A percentile compares a stretch with the other conserved stretches of the same genome.
Evolutionary conservation across 768 basidiomycete genomes (phyloP).

Genomic region (Pholiota molesta): DNA sequence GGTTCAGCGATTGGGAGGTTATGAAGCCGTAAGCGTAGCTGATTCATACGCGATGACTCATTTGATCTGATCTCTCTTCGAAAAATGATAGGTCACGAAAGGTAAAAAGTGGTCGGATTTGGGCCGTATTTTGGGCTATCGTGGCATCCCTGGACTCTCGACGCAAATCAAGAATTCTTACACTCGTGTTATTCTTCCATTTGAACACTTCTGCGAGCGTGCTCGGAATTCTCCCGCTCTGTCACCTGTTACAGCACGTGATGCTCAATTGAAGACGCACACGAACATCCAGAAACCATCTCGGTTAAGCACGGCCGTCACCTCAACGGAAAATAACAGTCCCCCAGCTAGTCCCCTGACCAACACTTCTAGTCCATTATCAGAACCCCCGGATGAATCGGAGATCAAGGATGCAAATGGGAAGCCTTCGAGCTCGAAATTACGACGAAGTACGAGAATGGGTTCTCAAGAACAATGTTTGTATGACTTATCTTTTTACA

Average conservation of each 20-base stretch:
- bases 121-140: constrained; percentile 81
- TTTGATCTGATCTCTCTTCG: neutral
- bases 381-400: constrained; percentile 79
- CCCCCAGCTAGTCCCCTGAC: constrained; percentile 77
- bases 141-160: constrained; percentile 79
- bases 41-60: constrained; percentile 13
- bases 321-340: constrained; percentile 49
- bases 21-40: constrained; percentile 67
- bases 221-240: constrained; percentile 66
- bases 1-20: constrained; percentile 87
- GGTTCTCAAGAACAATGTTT: constrained; percentile 50
- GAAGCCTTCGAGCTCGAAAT: constrained; percentile 39
- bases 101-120: constrained; percentile 89
- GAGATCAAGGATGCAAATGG: constrained; percentile 61
- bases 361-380: constrained; percentile 76
- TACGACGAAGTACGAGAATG: constrained; percentile 56
- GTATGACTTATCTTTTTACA: constrained; percentile 17
- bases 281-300: constrained; percentile 47
- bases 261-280: constrained; percentile 54
- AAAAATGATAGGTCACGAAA: constrained; percentile 68
- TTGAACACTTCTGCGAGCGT: constrained; percentile 85
- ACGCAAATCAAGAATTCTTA: constrained; percentile 92
- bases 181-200: constrained; percentile 90
- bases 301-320: constrained; percentile 40
- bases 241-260: constrained; percentile 47